A percentile compares a stretch with the other conserved stretches of the same genome.
These are phyloP conservation scores for Chrysosporium keratinophilum DNA, from an alignment of 2,329 filamentous ascomycete species.

Conservation along the genomic window DNA sequence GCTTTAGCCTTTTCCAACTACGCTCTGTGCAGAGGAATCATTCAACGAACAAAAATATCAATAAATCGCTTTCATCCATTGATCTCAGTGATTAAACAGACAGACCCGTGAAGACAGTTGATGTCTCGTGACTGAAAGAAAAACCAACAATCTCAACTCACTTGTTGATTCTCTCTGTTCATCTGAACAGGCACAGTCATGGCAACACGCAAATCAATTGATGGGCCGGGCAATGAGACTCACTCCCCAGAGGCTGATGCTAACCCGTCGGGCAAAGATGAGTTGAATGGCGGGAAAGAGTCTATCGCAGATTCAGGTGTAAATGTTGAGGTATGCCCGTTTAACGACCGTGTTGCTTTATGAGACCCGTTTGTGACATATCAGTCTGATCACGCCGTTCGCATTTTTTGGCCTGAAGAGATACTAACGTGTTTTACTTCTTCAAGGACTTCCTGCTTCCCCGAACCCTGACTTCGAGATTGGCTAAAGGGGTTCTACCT, in stretches of 20 bases:
- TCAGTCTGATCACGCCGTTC: neutral
- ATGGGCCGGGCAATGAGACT: neutral
- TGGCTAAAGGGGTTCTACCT: constrained; percentile 54
- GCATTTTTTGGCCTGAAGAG: neutral
- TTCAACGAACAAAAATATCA: too few species aligned
- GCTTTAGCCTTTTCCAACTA: too few species aligned
- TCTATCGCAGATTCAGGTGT: constrained; percentile 32
- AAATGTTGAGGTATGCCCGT: constrained; percentile 31
- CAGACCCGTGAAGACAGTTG: too few species aligned
- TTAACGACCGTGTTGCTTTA: neutral
- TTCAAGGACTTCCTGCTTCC: constrained; percentile 51
- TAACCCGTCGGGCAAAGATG: neutral
- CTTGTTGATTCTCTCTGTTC: too few species aligned
- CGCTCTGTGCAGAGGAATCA: too few species aligned
- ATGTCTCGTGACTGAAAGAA: too few species aligned
- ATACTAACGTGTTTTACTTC: neutral
- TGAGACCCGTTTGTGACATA: too few species aligned
- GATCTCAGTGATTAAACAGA: too few species aligned
- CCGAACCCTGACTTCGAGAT: constrained; percentile 50
- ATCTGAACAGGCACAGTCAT: neutral
- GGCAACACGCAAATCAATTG: neutral
- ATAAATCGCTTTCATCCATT: too few species aligned
- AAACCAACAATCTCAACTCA: too few species aligned
- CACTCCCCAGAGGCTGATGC: neutral
- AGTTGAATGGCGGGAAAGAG: neutral